Conservation (phyloP, 768 basidiomycete species). For the Phanerochaete carnosa region DNA sequence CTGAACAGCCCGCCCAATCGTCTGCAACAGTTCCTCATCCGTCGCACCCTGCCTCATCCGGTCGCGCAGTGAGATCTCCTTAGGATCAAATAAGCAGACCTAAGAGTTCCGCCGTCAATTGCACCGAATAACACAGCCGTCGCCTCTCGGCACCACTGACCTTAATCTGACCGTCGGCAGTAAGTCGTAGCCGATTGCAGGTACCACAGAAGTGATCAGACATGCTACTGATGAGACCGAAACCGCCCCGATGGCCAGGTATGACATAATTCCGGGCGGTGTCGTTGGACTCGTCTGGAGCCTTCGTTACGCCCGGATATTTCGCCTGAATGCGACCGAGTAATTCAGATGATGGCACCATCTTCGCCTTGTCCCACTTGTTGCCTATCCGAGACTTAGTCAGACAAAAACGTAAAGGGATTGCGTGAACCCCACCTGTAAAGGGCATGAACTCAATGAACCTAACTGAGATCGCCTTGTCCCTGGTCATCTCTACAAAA, state of each 20-base stretch:
- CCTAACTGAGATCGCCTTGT: conserved; percentile 63
- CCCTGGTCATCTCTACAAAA: conserved; percentile 74
- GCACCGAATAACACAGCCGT: neutral
- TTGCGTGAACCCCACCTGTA: conserved; percentile 47
- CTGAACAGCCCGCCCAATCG: conserved; percentile 61
- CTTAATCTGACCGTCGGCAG: conserved; percentile 91
- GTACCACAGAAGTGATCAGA: conserved; percentile 88
- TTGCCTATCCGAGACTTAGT: conserved; percentile 51
- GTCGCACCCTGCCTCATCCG: conserved; percentile 61
- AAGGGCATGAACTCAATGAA: conserved; percentile 98
- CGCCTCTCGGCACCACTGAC: conserved; percentile 21
- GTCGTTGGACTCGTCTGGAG: conserved; percentile 67
- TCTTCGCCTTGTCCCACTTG: conserved; percentile 78
- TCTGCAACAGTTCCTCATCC: conserved; percentile 57
- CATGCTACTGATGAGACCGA: conserved; percentile 93
- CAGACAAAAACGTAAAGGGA: neutral
- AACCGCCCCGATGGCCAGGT: conserved; percentile 64
- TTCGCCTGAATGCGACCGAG: conserved; percentile 44
- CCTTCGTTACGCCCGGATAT: conserved; percentile 53
- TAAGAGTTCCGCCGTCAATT: conserved; percentile 24
- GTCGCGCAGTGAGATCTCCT: conserved; percentile 80
- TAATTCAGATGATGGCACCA: conserved; percentile 72
- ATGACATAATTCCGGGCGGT: conserved; percentile 81
- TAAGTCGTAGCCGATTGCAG: conserved; percentile 81
- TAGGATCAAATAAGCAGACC: conserved; percentile 87